These are phyloP conservation scores for Termitomyces sp. DNA, from an alignment of 768 basidiomycete genomes.

Conservation along the genomic window DNA sequence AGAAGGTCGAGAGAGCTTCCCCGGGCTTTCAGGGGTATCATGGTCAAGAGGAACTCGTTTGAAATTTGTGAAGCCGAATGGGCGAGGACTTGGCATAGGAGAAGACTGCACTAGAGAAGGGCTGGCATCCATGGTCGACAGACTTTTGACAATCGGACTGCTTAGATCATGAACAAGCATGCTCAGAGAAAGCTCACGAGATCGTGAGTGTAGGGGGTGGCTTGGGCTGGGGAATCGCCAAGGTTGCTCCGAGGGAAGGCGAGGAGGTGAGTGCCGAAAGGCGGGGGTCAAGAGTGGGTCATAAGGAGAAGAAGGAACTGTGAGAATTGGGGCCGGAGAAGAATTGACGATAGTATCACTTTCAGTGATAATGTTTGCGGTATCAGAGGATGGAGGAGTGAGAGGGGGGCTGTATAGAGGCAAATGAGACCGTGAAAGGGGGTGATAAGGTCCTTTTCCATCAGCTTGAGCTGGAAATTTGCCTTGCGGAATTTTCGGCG, in stretches of 20 bases:
- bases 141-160: slow-evolving; percentile 40
- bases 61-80: slow-evolving; percentile 14
- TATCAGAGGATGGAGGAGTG: slow-evolving; percentile 31
- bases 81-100: slow-evolving; percentile 25
- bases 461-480: slow-evolving; percentile 18
- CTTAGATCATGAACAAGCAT: slow-evolving; percentile 52
- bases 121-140: slow-evolving; percentile 21
- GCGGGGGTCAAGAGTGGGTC: slow-evolving; percentile 70
- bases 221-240: slow-evolving; percentile 81
- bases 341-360: slow-evolving; percentile 21
- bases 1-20: slow-evolving; percentile 29
- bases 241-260: slow-evolving; percentile 72
- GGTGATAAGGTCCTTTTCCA: slow-evolving; percentile 15
- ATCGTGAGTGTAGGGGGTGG: slow-evolving; percentile 64
- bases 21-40: slow-evolving; percentile 26
- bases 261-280: slow-evolving; percentile 73
- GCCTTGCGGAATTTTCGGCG: slow-evolving; percentile 20
- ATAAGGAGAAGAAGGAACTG: slow-evolving; percentile 67
- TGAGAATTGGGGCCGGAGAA: slow-evolving; percentile 23
- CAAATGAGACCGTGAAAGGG: slow-evolving; percentile 12
- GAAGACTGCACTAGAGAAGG: slow-evolving; percentile 29
- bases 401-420: slow-evolving; percentile 30
- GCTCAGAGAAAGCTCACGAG: slow-evolving; percentile 59
- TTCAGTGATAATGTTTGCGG: slow-evolving; percentile 16
- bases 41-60: slow-evolving; percentile 17